Percentiles rank a stretch among this genome's conserved stretches.
phyloP scores from a whole-genome alignment of 2,329 filamentous ascomycete genomes.

The Trichoderma lentiforme region DNA sequence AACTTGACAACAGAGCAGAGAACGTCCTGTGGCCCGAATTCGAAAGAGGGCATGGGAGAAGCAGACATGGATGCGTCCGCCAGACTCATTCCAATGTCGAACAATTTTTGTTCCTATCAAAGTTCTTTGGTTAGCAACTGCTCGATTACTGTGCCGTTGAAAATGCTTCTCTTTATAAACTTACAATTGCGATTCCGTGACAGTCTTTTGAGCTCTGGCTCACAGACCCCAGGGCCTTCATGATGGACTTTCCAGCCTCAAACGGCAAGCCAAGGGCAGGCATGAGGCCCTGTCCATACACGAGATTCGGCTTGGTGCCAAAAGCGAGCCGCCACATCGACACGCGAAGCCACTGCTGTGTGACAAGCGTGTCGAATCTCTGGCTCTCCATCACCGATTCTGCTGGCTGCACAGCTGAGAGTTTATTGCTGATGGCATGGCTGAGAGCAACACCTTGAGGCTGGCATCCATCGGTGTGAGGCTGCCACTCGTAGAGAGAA shows the following conservation, averaged over 20 bases:
- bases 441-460: slow-evolving; percentile 25
- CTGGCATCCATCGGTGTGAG: slow-evolving; percentile 22
- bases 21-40: slow-evolving; percentile 29
- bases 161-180: background rate
- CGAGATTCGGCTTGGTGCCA: slow-evolving; percentile 26
- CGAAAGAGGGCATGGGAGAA: slow-evolving; percentile 24
- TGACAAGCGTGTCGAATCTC: slow-evolving; percentile 33
- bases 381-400: slow-evolving; percentile 33
- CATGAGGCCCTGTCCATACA: slow-evolving; percentile 21
- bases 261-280: slow-evolving; percentile 27
- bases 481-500: slow-evolving; percentile 32
- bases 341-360: slow-evolving; percentile 33
- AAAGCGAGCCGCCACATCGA: slow-evolving; percentile 33
- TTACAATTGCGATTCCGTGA: slow-evolving; percentile 33
- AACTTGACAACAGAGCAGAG: slow-evolving; percentile 28
- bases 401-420: slow-evolving; percentile 28
- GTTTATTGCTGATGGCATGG: slow-evolving; percentile 27
- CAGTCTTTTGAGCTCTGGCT: slow-evolving; percentile 30
- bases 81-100: slow-evolving; percentile 32
- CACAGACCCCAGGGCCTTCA: slow-evolving; percentile 27
- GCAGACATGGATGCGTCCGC: slow-evolving; percentile 27
- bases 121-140: background rate
- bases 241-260: slow-evolving; percentile 31
- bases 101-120: slow-evolving; percentile 32
- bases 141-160: too few species aligned